Conservation (phyloP, 2,329 filamentous ascomycete species). For the Fusarium denticulatum region DNA sequence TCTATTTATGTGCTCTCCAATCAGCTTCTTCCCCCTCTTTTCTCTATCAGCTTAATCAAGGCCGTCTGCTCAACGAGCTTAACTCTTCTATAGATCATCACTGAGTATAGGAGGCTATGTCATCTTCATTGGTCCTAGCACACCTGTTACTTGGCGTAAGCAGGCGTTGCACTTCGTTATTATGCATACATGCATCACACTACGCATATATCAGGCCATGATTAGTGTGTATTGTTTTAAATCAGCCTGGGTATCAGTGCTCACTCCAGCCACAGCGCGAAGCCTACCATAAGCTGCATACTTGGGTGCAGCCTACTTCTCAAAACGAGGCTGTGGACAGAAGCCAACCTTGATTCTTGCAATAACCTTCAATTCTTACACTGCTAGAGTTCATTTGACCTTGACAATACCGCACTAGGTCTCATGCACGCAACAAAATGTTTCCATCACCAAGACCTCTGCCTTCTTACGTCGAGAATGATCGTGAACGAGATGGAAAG, state of each 20-base stretch:
- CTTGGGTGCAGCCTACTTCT: not conserved
- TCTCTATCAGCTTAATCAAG: not conserved
- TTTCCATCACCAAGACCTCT: rapidly evolving
- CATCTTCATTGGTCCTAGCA: too few species aligned
- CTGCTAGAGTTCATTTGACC: rapidly evolving
- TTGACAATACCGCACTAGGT: not conserved
- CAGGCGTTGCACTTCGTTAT: too few species aligned
- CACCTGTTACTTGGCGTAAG: too few species aligned
- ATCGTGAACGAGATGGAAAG: rapidly evolving
- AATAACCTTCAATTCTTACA: rapidly evolving
- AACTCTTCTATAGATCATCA: too few species aligned
- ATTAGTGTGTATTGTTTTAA: too few species aligned
- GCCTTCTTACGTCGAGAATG: not conserved
- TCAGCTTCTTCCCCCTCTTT: too few species aligned
- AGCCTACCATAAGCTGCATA: not conserved
- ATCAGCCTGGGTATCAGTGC: not conserved
- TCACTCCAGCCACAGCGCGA: not conserved
- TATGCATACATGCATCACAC: too few species aligned
- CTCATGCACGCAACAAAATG: not conserved
- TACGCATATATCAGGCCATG: too few species aligned
- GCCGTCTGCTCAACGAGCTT: too few species aligned
- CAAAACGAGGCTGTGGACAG: not conserved
- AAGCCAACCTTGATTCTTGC: rapidly evolving
- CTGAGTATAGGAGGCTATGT: too few species aligned
- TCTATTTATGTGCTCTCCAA: too few species aligned